phyloP scores from a whole-genome alignment of 257 asterid genomes.

The Gynochthodes officinalis region DNA sequence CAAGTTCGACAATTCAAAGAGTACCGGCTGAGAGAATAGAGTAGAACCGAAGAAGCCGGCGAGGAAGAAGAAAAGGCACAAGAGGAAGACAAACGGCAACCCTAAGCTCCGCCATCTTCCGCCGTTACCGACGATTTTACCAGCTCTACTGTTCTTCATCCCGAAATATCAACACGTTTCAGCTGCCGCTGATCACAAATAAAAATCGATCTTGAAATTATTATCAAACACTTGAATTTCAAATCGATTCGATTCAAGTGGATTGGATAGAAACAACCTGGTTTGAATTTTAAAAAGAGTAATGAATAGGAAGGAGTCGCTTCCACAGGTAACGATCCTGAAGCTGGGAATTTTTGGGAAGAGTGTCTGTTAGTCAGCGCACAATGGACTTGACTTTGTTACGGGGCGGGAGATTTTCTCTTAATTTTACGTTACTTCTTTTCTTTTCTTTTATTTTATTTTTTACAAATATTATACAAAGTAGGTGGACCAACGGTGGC shows the following conservation, averaged over 20 bases:
- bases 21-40: constrained; percentile 70
- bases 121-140: constrained; percentile 35
- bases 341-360: neutral
- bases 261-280: no score
- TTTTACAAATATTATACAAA: no score
- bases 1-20: neutral
- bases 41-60: constrained; percentile 81
- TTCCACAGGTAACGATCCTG: neutral
- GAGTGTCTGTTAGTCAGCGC: neutral
- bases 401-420: constrained; percentile 24
- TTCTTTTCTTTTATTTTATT: neutral
- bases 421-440: neutral
- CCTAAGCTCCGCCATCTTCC: constrained; percentile 48
- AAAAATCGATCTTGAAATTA: neutral
- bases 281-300: no score
- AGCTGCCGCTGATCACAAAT: neutral
- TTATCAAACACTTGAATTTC: neutral
- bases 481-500: no score
- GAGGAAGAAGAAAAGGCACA: constrained; percentile 77
- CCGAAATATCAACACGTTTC: neutral
- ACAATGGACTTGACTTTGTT: constrained; percentile 8
- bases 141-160: constrained; percentile 49
- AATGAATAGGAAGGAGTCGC: no score
- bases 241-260: neutral
- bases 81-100: constrained; percentile 55